Evolutionary conservation across 805 yeast genomes (phyloP), one percentile per base, ranked within the genome.

Genomic region (Pichia ethanolica): DNA sequence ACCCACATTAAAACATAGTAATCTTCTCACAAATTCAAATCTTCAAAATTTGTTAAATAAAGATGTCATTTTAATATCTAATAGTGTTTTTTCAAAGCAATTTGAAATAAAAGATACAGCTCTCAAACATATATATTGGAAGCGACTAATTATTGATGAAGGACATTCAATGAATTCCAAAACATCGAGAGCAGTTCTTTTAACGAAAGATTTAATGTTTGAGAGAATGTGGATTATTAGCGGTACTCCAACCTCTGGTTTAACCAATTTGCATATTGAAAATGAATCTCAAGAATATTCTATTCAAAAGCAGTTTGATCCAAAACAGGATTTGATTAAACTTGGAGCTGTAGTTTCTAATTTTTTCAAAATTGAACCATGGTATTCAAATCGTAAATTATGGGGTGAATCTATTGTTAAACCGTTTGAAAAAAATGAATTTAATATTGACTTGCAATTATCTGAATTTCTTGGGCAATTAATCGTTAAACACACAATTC

Each of bases 161-260:
- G 89, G 89, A 0, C 89, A 83, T 60, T 73, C 81, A 30, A 73
- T 83, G 76, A 73, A 71, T 51, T 72, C 82, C 7, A 73, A 72
- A 48, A 61, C 71, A 1, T 72, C 86, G 0, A 68, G 76, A 45
- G 71, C 78, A 0, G 81, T 78, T 7, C 58, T 63, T 8, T 59
- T 79, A 35, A 79, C 86, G 20, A 70, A 69, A 35, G 64, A 68
- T 26, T 58, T 84, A 42, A 61, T 65, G 44, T 76, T 77, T 8
- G 90, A 83, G 57, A 70, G 88, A 45, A 72, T 77, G 52, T 83
- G 90, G 90, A 81, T 82, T 0, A 86, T 83, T 1, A 79, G 86
- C 0, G 89, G 90, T 33, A 83, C 90, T 0, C 89, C 89, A 5
- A 83, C 89, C 0, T 74, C 85, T 0, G 90, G 90, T 0, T 65